A percentile compares a stretch with the other conserved stretches of the same genome.
Evolutionary conservation across 805 yeast species (phyloP).

Genomic region (Starmerella stigmatis): DNA sequence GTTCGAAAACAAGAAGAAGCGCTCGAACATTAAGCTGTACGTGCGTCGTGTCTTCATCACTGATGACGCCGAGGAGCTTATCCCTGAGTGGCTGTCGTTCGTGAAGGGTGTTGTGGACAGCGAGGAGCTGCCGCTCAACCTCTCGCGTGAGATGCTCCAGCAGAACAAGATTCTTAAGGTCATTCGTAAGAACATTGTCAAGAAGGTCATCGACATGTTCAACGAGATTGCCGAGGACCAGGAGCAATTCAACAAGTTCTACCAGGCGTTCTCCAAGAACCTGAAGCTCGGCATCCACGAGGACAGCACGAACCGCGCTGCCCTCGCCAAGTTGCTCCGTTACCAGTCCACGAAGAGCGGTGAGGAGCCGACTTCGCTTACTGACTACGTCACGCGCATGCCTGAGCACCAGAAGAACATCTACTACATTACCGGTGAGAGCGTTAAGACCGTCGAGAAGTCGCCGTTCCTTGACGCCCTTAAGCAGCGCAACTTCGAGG

Average conservation of each 20-base stretch:
- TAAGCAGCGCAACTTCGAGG: constrained; percentile 98
- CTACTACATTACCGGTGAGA: constrained; percentile 98
- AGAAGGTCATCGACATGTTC: constrained; percentile 96
- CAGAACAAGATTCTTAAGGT: constrained; percentile 99
- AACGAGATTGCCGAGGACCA: constrained; percentile 98
- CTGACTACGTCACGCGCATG: constrained; percentile 98
- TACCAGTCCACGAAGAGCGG: constrained; percentile 91
- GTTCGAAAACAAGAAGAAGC: constrained; percentile 98
- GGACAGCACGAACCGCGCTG: constrained; percentile 93
- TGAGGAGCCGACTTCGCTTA: constrained; percentile 87
- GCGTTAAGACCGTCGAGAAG: constrained; percentile 92
- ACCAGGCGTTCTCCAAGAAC: constrained; percentile 96
- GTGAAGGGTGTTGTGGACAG: constrained; percentile 99
- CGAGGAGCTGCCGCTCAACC: constrained; percentile 98
- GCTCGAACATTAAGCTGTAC: constrained; percentile 94
- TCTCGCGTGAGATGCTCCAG: constrained; percentile 99
- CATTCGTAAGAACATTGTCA: constrained; percentile 96
- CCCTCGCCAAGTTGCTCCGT: constrained; percentile 93
- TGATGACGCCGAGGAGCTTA: constrained; percentile 97
- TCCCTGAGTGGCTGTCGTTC: constrained; percentile 97
- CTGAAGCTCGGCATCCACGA: constrained; percentile 98
- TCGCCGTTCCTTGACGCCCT: constrained; percentile 98
- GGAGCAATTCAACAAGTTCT: constrained; percentile 97
- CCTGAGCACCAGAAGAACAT: constrained; percentile 99
- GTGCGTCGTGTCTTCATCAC: constrained; percentile 99